A percentile compares a stretch with the other conserved stretches of the same genome.
Conservation (phyloP, 768 basidiomycete species). For the Trametes meyenii region DNA sequence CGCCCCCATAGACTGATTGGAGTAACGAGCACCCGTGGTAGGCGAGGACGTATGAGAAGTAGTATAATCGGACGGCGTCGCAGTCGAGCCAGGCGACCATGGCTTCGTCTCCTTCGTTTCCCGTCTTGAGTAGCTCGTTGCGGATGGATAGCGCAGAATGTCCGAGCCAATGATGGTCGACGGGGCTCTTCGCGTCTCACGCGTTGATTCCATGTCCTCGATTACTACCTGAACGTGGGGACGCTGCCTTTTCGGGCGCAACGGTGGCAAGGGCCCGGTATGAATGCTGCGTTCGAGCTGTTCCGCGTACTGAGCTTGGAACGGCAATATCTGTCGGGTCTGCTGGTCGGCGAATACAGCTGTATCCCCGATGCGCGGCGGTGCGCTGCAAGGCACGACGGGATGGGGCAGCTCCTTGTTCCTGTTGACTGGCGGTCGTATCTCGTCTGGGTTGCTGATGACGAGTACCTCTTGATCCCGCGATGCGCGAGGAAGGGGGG, state of each 20-base stretch:
- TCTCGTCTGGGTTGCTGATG: not conserved
- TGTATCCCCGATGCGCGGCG: conserved; percentile 17
- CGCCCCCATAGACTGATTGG: conserved; percentile 10
- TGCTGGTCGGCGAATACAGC: conserved; percentile 11
- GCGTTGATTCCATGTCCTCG: not conserved
- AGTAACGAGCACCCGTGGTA: conserved; percentile 10
- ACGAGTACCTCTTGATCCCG: not conserved
- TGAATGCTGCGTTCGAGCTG: conserved; percentile 25
- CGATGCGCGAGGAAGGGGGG: not conserved
- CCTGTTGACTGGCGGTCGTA: not conserved
- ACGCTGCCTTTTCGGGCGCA: conserved; percentile 9
- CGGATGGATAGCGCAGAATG: conserved; percentile 30
- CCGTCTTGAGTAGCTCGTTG: not conserved
- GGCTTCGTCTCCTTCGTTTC: conserved; percentile 1
- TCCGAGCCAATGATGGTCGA: conserved; percentile 34
- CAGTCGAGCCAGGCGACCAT: conserved; percentile 19
- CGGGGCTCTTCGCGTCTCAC: not conserved
- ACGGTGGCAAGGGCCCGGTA: conserved; percentile 12
- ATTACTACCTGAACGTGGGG: conserved; percentile 21
- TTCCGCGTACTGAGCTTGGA: conserved; percentile 27
- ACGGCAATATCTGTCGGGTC: conserved; percentile 28
- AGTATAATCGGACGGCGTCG: conserved; percentile 16
- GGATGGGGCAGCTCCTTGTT: not conserved
- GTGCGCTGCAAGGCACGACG: conserved; percentile 23
- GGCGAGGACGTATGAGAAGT: conserved; percentile 5